Evolutionary conservation across 164 flowering plant species (phyloP), one percentile per base, ranked within the genome.

Genomic region (Berberis vulgaris): DNA sequence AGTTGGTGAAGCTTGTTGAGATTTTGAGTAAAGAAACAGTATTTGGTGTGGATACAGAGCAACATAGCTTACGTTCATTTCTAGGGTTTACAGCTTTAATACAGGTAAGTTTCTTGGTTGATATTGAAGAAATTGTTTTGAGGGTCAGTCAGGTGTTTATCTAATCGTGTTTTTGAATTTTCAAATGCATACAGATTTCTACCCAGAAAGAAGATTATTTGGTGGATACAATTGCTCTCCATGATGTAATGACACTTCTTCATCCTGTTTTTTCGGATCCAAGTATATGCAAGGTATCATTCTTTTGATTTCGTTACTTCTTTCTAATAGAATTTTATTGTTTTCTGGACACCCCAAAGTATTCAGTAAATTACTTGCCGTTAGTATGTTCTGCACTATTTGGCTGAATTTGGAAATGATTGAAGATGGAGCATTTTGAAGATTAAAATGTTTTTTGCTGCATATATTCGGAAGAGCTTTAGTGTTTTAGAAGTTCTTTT

Each of bases 11-110:
- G 54, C 84, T 94, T 46, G 95, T 74, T 11, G 80, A 78, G 42
- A 69, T 72, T 1, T 77, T 94, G 79, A 78, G 83, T 60, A 79
- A 76, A 57, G 84, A 86, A 71, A 74, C 63, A 62, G 82, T 81
- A 11, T 86, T 93, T 77, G 91, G 78, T 55, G 96, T 93, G 56
- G 98, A 93, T 73, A 93, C 96, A 0, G 98, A 93, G 71, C 98
- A 93, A 69, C 98, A 93, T 72, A 87, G 96, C 65, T 61, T 90
- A 60, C 79, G 89, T 11, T 90, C 97, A 0, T 93, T 88, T 69
- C 75, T 86, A 45, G 97, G 98, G 50, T 93, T 93, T 69, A 90
- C 92, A 0, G 91, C 97, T 68, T 74, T 93, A 41, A 59, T 93
- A 64, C 98, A 93, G 92, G 98, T 90, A 63, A 41, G 39, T 26